phyloP scores from a whole-genome alignment of 2,329 filamentous ascomycete species.

The Venturia oleaginea region DNA sequence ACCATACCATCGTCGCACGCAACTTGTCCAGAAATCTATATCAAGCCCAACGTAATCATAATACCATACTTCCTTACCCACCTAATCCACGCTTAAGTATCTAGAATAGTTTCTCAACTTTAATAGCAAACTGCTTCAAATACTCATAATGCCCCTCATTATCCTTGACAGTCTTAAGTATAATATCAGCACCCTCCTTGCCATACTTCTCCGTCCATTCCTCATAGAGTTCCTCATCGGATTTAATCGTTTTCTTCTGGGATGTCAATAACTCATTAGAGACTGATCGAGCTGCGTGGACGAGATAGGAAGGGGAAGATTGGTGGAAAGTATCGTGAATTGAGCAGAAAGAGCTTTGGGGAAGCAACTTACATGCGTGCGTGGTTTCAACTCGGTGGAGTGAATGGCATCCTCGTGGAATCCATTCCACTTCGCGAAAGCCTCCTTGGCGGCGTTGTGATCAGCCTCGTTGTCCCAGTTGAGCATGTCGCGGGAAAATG shows the following conservation, averaged over 20 bases:
- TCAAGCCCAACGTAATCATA: too few species aligned
- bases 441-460: slow-evolving; percentile 56
- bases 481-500: slow-evolving; percentile 61
- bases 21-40: too few species aligned
- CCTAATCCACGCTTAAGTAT: too few species aligned
- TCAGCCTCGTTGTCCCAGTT: slow-evolving; percentile 62
- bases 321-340: background rate
- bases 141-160: slow-evolving; percentile 73
- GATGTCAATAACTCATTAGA: background rate
- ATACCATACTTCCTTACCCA: too few species aligned
- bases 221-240: slow-evolving; percentile 55
- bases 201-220: slow-evolving; percentile 72
- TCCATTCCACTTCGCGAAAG: slow-evolving; percentile 94
- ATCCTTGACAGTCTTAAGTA: slow-evolving; percentile 60
- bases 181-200: slow-evolving; percentile 58
- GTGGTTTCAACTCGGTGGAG: slow-evolving; percentile 65
- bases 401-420: slow-evolving; percentile 93
- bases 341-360: background rate
- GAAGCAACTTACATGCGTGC: slow-evolving; percentile 47
- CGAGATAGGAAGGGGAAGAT: background rate
- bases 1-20: too few species aligned
- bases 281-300: background rate
- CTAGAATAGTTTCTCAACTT: slow-evolving; percentile 28
- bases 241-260: slow-evolving; percentile 52
- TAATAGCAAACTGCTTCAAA: slow-evolving; percentile 66